These are phyloP conservation scores for Cyberlindnera galapagoensis DNA, from an alignment of 805 yeast species.

Conservation along the genomic window DNA sequence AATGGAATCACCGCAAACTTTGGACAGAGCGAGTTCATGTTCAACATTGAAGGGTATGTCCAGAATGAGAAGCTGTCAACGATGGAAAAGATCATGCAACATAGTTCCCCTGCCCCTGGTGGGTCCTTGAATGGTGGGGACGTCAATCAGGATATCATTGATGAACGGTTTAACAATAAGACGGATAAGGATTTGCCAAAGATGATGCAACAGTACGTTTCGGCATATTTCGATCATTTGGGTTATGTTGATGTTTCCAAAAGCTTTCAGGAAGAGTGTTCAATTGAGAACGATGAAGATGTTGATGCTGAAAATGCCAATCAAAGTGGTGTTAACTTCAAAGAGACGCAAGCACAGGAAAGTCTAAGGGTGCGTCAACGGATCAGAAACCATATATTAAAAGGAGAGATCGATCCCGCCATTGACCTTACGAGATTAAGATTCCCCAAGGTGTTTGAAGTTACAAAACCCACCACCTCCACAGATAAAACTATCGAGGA, in stretches of 20 bases:
- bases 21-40: constrained; percentile 51
- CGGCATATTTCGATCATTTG: constrained; percentile 49
- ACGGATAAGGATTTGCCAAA: constrained; percentile 19
- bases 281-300: constrained; percentile 26
- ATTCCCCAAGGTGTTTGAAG: constrained; percentile 33
- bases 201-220: constrained; percentile 30
- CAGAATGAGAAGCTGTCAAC: constrained; percentile 34
- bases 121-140: constrained; percentile 1
- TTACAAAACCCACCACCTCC: too few species aligned
- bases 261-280: constrained; percentile 43
- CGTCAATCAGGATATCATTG: constrained; percentile 3
- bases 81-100: constrained; percentile 5
- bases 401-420: constrained; percentile 33
- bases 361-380: constrained; percentile 37
- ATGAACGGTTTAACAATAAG: constrained; percentile 5
- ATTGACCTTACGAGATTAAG: constrained; percentile 16
- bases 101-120: neutral
- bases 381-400: constrained; percentile 35
- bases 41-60: constrained; percentile 53
- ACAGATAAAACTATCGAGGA: too few species aligned
- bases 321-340: neutral
- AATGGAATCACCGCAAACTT: constrained; percentile 30
- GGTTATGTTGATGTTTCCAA: constrained; percentile 51
- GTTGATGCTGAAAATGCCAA: constrained; percentile 12
- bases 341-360: constrained; percentile 22